Base-by-base conservation (phyloP, 164 flowering plant species). In the Protea cynaroides region DNA sequence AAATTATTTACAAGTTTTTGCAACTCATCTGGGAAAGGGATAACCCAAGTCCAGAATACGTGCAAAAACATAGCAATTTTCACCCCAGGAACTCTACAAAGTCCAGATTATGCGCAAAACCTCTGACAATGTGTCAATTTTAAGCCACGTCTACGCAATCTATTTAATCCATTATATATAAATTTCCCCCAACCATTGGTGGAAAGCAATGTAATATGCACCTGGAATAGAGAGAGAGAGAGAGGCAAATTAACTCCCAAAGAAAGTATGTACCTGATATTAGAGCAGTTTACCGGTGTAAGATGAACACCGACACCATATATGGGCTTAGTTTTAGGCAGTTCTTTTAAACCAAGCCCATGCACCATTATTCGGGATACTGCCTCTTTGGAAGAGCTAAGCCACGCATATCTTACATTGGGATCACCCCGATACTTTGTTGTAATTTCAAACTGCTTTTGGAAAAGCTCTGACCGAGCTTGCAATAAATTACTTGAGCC, bases 371-470 rank as follows among this genome's bases (percentile, higher is more conserved):
- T 73, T 43, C 72, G 69, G 36, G 83, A 61, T 3, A 76, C 54
- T 9, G 70, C 84, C 47, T 62, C 83, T 53, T 81, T 82, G 0
- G 92, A 75, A 65, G 78, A 68, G 70, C 86, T 78, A 69, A 92
- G 86, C 99, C 99, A 95, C 18, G 91, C 99, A 84, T 74, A 83
- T 10, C 65, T 71, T 64, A 95, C 81, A 82, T 90, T 92, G 25
- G 99, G 84, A 76, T 80, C 73, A 9, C 97, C 97, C 55, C 90
- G 92, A 61, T 61, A 67, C 50, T 69, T 81, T 34, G 65, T 65
- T 0, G 85, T 86, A 17, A 88, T 79, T 63, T 88, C 97, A 44
- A 77, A 75, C 72, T 92, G 99, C 79, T 87, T 88, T 55, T 77
- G 68, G 58, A 95, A 95, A 56, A 84, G 77, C 72, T 86, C 85